phyloP scores from a whole-genome alignment of 257 asterid genomes.

The Ocimum tenuiflorum region DNA sequence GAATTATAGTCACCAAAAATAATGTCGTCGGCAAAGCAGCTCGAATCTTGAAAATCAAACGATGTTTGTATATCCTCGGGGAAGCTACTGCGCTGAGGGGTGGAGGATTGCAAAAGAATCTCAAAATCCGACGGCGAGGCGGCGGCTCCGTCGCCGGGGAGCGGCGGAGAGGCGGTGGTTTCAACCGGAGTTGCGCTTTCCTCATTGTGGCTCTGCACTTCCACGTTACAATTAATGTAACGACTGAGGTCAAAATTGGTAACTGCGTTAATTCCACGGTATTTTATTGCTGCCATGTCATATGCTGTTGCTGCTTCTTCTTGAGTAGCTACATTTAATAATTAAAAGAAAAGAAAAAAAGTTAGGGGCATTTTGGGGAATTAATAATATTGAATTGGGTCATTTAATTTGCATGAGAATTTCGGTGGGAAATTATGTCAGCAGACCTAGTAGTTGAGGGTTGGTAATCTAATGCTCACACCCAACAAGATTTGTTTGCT shows the following conservation, averaged over 20 bases:
- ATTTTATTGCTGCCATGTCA: constrained; percentile 92
- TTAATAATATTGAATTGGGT: constrained; percentile 17
- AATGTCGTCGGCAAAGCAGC: constrained; percentile 44
- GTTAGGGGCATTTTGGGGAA: constrained; percentile 12
- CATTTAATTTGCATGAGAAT: constrained; percentile 42
- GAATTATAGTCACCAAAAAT: constrained; percentile 53
- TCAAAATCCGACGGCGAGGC: constrained; percentile 54
- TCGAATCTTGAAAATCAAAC: constrained; percentile 67
- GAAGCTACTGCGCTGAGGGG: constrained; percentile 57
- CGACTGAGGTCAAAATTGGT: constrained; percentile 90
- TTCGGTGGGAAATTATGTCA: constrained; percentile 43
- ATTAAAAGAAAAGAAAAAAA: no score
- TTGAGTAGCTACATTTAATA: constrained; percentile 59
- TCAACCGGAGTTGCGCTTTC: constrained; percentile 31
- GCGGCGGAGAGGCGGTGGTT: constrained; percentile 19
- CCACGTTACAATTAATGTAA: constrained; percentile 30
- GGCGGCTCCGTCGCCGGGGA: constrained; percentile 8
- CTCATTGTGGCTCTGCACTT: constrained; percentile 20
- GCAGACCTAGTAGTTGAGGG: constrained; percentile 59
- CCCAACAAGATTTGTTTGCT: constrained; percentile 50
- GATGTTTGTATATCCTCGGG: constrained; percentile 92
- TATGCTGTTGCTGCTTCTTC: constrained; percentile 97
- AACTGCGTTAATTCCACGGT: constrained; percentile 86
- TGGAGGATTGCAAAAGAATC: constrained; percentile 50
- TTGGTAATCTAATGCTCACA: constrained; percentile 46